A percentile compares a stretch with the other conserved stretches of the same genome.
These are phyloP conservation scores for Diplocarpon mali DNA, from an alignment of 2,329 filamentous ascomycete genomes.

Conservation along the genomic window DNA sequence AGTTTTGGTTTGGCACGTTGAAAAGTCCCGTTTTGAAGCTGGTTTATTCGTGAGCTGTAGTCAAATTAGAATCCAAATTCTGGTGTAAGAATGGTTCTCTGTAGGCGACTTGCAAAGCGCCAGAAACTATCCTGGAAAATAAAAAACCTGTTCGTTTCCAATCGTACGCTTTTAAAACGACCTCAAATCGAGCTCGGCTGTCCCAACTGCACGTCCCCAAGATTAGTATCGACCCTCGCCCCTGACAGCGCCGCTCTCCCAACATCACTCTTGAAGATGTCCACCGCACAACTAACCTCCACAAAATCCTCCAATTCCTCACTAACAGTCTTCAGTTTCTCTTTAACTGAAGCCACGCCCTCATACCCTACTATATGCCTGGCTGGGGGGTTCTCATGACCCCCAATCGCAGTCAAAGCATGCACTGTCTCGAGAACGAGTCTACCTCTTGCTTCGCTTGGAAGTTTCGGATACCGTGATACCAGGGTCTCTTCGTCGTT, in stretches of 20 bases:
- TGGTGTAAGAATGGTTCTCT: too few species aligned
- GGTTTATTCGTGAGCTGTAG: too few species aligned
- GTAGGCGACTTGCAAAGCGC: too few species aligned
- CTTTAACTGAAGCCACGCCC: conserved; percentile 77
- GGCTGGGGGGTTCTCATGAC: conserved; percentile 89
- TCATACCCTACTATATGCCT: conserved; percentile 90
- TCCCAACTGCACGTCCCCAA: not conserved
- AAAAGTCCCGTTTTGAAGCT: too few species aligned
- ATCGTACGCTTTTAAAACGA: not conserved
- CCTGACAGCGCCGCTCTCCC: conserved; percentile 20
- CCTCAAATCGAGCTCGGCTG: not conserved
- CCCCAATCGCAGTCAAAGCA: conserved; percentile 82
- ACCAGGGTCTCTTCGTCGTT: conserved; percentile 32
- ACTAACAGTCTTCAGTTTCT: conserved; percentile 92
- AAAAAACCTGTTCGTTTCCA: too few species aligned
- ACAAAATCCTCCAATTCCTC: conserved; percentile 96
- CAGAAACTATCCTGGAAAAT: too few species aligned
- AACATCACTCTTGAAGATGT: conserved; percentile 27
- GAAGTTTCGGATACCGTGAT: conserved; percentile 64
- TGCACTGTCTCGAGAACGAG: conserved; percentile 84
- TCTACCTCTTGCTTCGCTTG: conserved; percentile 54
- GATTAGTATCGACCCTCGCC: conserved; percentile 9
- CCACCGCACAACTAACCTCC: conserved; percentile 54
- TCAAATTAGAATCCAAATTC: too few species aligned
- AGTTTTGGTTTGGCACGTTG: too few species aligned